Base-by-base conservation (phyloP, 768 basidiomycete genomes). In the Kwoniella shandongensis region DNA sequence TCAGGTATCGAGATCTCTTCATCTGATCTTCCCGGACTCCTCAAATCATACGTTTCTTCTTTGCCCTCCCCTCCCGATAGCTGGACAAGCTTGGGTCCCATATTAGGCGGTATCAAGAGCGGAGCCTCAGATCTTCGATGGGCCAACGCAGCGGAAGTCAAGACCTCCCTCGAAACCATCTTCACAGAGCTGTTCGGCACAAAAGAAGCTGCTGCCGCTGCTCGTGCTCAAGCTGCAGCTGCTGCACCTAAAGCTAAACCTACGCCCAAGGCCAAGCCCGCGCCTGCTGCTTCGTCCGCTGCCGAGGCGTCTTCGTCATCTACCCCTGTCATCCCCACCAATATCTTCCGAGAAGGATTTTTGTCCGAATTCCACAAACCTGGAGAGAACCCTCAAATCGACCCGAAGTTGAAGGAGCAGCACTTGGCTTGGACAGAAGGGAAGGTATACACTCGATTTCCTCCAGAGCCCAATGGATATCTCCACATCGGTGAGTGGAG, bases 401-500 rank as follows among this genome's bases (percentile, higher is more conserved):
- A 85, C 56, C 82, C 86, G 2, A 81, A 82, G 48, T 83, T 96
- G 49, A 87, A 88, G 44, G 86, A 90, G 61, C 81, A 84, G 53
- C 96, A 99, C 73, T 79, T 98, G 38, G 81, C 83, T 7, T 81
- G 81, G 4, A 98, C 96, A 0, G 83, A 82, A 13, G 89, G 91
- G 7, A 80, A 83, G 47, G 93, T 98, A 3, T 87, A 86, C 79
- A 99, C 96, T 11, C 89, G 96, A 36, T 99, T 99, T 79, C 96
- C 96, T 23, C 96, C 96, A 1, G 96, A 99, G 78, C 96, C 96
- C 3, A 99, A 99, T 73, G 96, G 96, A 12, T 98, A 83, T 78
- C 81, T 98, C 38, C 96, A 79, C 59, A 77, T 79, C 41, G 77
- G 73, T 73, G 26, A 57, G 71, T n/a, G n/a, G n/a, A n/a, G n/a